Evolutionary conservation across 106 monocot genomes (phyloP), one percentile per base, ranked within the genome.

Genomic region (Allium fistulosum): DNA sequence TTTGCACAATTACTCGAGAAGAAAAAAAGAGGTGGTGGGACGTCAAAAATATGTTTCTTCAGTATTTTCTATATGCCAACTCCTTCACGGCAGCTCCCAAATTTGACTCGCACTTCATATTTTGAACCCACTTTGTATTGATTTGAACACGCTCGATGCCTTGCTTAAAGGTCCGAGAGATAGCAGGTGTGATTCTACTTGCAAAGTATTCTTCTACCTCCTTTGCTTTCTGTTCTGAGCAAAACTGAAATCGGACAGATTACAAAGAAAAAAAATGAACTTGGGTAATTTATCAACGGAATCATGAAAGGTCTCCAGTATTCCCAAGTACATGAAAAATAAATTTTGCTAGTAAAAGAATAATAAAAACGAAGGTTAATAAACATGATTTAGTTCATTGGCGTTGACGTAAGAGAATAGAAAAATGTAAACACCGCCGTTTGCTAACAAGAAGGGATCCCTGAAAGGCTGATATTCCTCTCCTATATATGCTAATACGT

Each of bases 141-240:
- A 78, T 90, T 51, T 71, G 57, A 50, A 99, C 80, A 7, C 84
- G 61, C 67, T 92, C 92, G 2, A 99, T 67, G 81, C 97, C 92
- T 71, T 99, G 97, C 72, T 85, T 92, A 69, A 92, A 53, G 0
- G 82, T 92, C 51, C 92, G 78, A 7, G 80, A 65, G 11, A 99
- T 90, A 14, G 75, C 76, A 49, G 97, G 83, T 57, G 83, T 90
- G 14, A 64, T 16, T n/a, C 83, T 80, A 46, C 26, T 87, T 7
- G 84, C 55, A 50, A 99, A 92, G 74, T 87, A 99, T 58, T 84
- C 81, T 62, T 87, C 84, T 27, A 84, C 71, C 53, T 99, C 97
- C 26, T 76, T 49, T n/a, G 84, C 92, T 62, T 85, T 90, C 71
- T 92, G 87, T 51, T 83, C 77, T 0, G 90, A 79, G 13, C 74